Evolutionary conservation across 139 green algal genomes (phyloP).

Genomic region (Spirogloea muscicola): DNA sequence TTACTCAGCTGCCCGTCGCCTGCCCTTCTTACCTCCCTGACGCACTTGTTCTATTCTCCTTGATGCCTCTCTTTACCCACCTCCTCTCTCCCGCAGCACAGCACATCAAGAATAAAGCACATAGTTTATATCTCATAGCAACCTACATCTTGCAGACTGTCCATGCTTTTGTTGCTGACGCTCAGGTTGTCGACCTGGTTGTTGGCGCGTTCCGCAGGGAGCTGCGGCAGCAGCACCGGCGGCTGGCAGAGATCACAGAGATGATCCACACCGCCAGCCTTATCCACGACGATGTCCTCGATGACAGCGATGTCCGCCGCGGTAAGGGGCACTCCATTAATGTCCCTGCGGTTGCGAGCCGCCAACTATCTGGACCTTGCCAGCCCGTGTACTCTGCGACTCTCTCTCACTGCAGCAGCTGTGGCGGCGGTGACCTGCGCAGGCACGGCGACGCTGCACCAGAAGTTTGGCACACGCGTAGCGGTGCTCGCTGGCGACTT

Average conservation of each 20-base stretch:
- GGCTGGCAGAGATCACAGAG: slow-evolving; percentile 94
- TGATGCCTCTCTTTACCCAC: too few relatives aligned
- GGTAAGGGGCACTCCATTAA: slow-evolving; percentile 63
- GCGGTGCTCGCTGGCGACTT: slow-evolving; percentile 96
- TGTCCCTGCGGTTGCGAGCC: too few relatives aligned
- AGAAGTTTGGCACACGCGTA: slow-evolving; percentile 83
- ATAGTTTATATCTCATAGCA: not conserved
- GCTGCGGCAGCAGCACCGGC: slow-evolving; percentile 77
- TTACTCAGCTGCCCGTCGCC: too few relatives aligned
- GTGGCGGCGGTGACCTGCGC: too few relatives aligned
- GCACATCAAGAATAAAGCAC: not conserved
- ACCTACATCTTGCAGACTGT: too few relatives aligned
- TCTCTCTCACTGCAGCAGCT: too few relatives aligned
- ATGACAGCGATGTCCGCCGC: slow-evolving; percentile 83
- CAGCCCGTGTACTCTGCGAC: too few relatives aligned
- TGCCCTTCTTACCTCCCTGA: too few relatives aligned
- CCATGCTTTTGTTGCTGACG: slow-evolving; percentile 2
- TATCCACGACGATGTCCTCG: slow-evolving; percentile 98
- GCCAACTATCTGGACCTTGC: too few relatives aligned
- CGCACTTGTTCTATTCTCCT: too few relatives aligned
- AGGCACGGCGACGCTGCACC: slow-evolving; percentile 91
- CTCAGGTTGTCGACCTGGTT: not conserved
- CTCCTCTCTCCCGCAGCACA: too few relatives aligned
- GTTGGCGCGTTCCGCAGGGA: too few relatives aligned
- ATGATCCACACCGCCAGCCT: slow-evolving; percentile 99